Conservation (phyloP, 345 rosid species). For the Heritiera littoralis region DNA sequence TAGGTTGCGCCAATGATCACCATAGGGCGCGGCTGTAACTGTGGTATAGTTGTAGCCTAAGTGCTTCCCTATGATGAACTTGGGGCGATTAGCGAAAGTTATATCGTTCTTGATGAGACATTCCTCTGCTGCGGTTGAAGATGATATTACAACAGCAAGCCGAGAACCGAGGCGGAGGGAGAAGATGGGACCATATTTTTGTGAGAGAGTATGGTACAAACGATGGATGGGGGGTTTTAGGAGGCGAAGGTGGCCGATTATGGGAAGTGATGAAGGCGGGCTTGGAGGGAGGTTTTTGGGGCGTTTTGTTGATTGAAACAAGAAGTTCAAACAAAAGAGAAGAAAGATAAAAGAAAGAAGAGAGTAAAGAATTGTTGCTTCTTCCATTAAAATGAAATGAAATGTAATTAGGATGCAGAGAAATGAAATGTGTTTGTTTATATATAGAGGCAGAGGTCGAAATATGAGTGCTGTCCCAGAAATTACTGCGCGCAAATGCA, state of each 20-base stretch:
- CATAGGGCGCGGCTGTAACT: slow-evolving; percentile 35
- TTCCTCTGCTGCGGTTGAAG: slow-evolving; percentile 40
- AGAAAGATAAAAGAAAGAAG: slow-evolving; percentile 1
- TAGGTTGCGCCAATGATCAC: slow-evolving; percentile 55
- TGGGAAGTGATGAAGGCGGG: too few species aligned
- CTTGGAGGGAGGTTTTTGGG: slow-evolving; percentile 13
- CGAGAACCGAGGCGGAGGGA: slow-evolving; percentile 47
- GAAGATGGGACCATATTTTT: slow-evolving; percentile 31
- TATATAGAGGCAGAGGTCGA: not conserved
- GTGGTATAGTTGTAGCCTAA: slow-evolving; percentile 44
- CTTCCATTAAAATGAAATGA: not conserved
- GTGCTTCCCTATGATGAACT: slow-evolving; percentile 31
- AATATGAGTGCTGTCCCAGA: not conserved
- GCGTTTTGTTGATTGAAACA: not conserved
- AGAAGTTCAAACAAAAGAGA: not conserved
- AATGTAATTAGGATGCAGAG: not conserved
- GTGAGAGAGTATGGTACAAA: too few species aligned
- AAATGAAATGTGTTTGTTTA: not conserved
- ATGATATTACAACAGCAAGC: slow-evolving; percentile 35
- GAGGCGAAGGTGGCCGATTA: too few species aligned
- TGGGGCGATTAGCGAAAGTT: slow-evolving; percentile 48
- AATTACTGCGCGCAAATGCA: too few species aligned
- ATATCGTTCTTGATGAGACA: slow-evolving; percentile 59
- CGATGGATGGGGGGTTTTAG: too few species aligned
- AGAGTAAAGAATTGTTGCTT: not conserved